phyloP scores from a whole-genome alignment of 192 early-diverging fungal genomes.

The Linnemannia exigua region DNA sequence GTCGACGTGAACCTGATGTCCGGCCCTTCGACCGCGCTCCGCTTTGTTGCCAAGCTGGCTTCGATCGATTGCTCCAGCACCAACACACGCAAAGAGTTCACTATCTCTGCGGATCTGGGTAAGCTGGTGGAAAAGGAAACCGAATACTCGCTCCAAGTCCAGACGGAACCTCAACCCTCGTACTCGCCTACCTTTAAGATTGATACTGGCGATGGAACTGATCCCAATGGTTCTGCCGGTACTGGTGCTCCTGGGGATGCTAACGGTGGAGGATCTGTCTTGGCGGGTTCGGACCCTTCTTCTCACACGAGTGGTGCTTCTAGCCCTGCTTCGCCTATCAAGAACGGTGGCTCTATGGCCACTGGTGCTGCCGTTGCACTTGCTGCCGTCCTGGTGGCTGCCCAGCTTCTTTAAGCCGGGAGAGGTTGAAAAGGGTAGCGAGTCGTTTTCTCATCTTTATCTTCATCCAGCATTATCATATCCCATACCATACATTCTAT shows the following conservation, averaged over 20 bases:
- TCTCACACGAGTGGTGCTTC: neutral
- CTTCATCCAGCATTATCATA: neutral
- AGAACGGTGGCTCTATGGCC: slow-evolving; percentile 8
- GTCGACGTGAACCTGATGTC: slow-evolving; percentile 48
- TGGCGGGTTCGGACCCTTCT: neutral
- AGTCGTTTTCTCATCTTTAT: neutral
- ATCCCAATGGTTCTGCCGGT: neutral
- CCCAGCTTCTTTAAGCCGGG: slow-evolving; percentile 32
- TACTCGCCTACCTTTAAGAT: slow-evolving; percentile 45
- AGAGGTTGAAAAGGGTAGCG: neutral
- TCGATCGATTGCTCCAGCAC: slow-evolving; percentile 39
- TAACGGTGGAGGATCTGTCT: neutral
- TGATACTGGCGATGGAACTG: neutral
- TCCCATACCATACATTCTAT: too few relatives aligned
- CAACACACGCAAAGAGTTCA: slow-evolving; percentile 41
- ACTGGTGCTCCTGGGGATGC: neutral
- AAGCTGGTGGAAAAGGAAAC: slow-evolving; percentile 10
- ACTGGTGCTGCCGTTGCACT: slow-evolving; percentile 21
- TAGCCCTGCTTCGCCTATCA: neutral
- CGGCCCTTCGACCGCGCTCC: slow-evolving; percentile 17
- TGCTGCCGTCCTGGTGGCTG: slow-evolving; percentile 32
- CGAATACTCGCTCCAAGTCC: slow-evolving; percentile 38
- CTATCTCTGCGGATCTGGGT: slow-evolving; percentile 22
- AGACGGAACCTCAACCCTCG: slow-evolving; percentile 33
- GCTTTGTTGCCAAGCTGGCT: slow-evolving; percentile 41